Percentiles rank a stretch among this genome's conserved stretches.
phyloP scores from a whole-genome alignment of 1,139 yeast species.

The Scheffersomyces insectosa region DNA sequence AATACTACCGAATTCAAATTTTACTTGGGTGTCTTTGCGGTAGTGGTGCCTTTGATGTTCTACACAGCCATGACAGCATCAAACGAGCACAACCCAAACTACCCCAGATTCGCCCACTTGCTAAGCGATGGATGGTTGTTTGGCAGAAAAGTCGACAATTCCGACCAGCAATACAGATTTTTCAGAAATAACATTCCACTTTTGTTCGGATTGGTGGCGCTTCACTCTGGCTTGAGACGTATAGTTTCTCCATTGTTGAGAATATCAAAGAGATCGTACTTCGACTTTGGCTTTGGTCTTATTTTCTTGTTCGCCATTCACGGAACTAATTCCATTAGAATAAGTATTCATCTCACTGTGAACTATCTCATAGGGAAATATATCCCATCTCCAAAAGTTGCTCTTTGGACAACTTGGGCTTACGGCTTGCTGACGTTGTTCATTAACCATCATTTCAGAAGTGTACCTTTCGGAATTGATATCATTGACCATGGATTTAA shows the following conservation, averaged over 20 bases:
- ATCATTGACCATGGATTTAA: constrained; percentile 57
- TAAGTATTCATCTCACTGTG: constrained; percentile 56
- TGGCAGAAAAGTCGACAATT: constrained; percentile 82
- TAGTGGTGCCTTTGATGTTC: constrained; percentile 80
- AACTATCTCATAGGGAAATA: constrained; percentile 56
- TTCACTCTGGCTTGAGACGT: constrained; percentile 57
- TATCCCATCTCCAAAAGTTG: constrained; percentile 27
- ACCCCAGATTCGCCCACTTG: constrained; percentile 57
- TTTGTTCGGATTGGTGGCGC: constrained; percentile 51
- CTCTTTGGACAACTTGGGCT: constrained; percentile 58
- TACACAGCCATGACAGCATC: constrained; percentile 83
- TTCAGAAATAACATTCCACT: constrained; percentile 78
- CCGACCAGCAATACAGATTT: constrained; percentile 86
- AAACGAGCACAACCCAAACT: constrained; percentile 76
- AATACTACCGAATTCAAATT: constrained; percentile 67
- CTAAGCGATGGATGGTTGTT: constrained; percentile 75
- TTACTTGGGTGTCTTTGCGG: constrained; percentile 59
- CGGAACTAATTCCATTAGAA: constrained; percentile 70
- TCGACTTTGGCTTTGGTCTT: constrained; percentile 74
- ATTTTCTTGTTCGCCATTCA: constrained; percentile 73
- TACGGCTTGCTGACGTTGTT: constrained; percentile 78
- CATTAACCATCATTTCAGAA: constrained; percentile 68
- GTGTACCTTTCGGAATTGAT: constrained; percentile 51
- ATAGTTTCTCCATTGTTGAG: constrained; percentile 20
- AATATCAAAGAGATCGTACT: constrained; percentile 42